Percentiles rank a stretch among this genome's conserved stretches.
Evolutionary conservation across 2,329 filamentous ascomycete species (phyloP).

Genomic region (Trichoderma sp.): DNA sequence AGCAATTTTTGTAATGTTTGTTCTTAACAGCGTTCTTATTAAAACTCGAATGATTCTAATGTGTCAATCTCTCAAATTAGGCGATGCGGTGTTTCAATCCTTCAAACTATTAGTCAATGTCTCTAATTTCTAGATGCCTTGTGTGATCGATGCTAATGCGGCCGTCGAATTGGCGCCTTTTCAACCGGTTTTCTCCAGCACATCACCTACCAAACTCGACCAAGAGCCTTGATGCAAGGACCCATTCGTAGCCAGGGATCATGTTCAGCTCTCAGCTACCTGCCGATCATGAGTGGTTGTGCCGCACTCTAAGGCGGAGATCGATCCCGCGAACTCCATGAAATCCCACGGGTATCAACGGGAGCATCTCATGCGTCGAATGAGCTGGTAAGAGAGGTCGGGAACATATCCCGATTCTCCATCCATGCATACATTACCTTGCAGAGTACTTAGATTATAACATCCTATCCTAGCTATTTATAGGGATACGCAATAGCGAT

Average conservation of each 20-base stretch:
- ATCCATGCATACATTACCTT: background rate
- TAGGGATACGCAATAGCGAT: background rate
- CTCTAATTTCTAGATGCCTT: background rate
- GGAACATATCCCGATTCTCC: background rate
- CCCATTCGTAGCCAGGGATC: background rate
- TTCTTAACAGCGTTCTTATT: too few species aligned
- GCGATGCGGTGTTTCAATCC: background rate
- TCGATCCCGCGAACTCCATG: background rate
- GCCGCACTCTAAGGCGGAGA: background rate
- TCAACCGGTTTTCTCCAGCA: background rate
- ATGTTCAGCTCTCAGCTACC: background rate
- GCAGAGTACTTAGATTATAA: background rate
- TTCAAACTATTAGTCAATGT: background rate
- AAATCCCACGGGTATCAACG: background rate
- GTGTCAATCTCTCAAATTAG: background rate
- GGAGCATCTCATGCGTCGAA: background rate
- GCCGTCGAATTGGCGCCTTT: background rate
- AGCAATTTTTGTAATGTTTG: background rate
- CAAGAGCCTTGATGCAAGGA: background rate
- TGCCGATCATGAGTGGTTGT: background rate
- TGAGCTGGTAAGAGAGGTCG: background rate
- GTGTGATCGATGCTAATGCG: background rate
- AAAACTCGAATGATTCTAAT: background rate
- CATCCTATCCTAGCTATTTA: background rate
- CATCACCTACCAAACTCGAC: conserved; percentile 8